phyloP scores from a whole-genome alignment of 2,329 filamentous ascomycete genomes.

The Ophiostoma piceae region DNA sequence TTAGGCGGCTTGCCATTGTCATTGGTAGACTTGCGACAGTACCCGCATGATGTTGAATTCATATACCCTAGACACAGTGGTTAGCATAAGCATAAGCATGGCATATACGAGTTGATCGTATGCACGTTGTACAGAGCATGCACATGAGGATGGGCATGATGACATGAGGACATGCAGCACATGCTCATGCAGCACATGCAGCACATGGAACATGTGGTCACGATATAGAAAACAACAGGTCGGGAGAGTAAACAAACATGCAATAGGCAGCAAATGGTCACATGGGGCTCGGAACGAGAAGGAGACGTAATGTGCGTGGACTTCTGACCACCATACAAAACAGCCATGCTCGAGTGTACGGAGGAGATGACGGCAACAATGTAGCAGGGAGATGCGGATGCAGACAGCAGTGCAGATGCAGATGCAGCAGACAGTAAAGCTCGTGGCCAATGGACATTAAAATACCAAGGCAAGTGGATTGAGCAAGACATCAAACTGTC shows the following conservation, averaged over 20 bases:
- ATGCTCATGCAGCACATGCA: neutral
- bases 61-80: slow-evolving; percentile 5
- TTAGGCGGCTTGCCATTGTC: neutral
- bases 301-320: neutral
- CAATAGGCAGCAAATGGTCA: neutral
- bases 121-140: neutral
- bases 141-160: neutral
- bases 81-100: neutral
- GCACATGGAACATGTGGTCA: neutral
- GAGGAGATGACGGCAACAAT: neutral
- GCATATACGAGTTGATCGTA: neutral
- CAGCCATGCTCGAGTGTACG: neutral
- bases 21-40: neutral
- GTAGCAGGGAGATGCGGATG: too few species aligned
- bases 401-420: neutral
- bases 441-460: neutral
- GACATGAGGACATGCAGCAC: neutral
- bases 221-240: slow-evolving; percentile 2
- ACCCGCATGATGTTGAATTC: slow-evolving; percentile 9
- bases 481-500: neutral
- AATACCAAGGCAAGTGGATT: neutral
- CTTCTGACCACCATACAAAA: neutral
- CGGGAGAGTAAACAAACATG: neutral
- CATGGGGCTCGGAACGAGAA: neutral
- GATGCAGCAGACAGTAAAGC: neutral